These are phyloP conservation scores for Prunus mume DNA, from an alignment of 306 rosid genomes.

Conservation along the genomic window DNA sequence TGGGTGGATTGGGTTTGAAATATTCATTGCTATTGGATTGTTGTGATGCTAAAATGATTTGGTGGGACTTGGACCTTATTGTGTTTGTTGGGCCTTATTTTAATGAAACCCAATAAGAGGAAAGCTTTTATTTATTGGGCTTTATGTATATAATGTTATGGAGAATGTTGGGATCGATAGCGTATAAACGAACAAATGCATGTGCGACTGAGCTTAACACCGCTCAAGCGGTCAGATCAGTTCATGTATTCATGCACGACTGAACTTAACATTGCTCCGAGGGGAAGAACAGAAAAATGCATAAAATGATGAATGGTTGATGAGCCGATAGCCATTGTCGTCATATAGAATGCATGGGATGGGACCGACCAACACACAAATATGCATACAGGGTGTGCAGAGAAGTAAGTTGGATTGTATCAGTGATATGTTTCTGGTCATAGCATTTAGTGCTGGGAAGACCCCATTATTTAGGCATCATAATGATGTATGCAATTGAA, in stretches of 20 bases:
- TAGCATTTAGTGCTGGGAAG: conserved; percentile 26
- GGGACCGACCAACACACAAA: conserved; percentile 39
- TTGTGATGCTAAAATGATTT: background rate
- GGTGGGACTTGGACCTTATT: background rate
- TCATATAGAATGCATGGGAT: background rate
- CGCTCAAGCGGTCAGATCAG: too few species aligned
- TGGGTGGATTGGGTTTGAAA: too few species aligned
- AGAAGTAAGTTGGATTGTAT: conserved; percentile 21
- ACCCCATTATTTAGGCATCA: conserved; percentile 16
- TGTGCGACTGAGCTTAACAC: too few species aligned
- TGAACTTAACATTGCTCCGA: too few species aligned
- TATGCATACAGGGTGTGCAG: conserved; percentile 9
- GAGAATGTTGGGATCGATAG: too few species aligned
- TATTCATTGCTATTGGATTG: background rate
- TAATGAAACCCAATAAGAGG: too few species aligned
- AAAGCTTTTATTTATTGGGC: too few species aligned
- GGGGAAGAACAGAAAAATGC: conserved; percentile 14
- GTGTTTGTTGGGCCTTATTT: background rate
- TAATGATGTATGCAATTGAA: conserved; percentile 20
- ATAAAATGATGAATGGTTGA: conserved; percentile 21
- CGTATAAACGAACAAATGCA: too few species aligned
- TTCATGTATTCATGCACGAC: too few species aligned
- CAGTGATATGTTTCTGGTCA: conserved; percentile 11
- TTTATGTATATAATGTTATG: too few species aligned
- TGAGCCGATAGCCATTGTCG: conserved; percentile 23